phyloP scores from a whole-genome alignment of 1,284 basidiomycete genomes.

The Ganoderma multipileum region DNA sequence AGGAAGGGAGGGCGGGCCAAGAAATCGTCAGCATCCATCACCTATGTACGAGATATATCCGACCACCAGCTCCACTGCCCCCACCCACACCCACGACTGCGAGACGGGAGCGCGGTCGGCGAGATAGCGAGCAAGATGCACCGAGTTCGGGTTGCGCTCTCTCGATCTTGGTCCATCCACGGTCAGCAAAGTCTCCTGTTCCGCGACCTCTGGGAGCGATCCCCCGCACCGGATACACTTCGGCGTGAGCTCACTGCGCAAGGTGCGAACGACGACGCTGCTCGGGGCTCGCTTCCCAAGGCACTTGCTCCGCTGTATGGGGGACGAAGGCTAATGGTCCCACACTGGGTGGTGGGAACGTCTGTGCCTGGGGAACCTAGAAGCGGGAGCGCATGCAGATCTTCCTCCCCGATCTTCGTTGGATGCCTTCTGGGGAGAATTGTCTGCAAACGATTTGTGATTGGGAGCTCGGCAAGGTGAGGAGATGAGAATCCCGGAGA shows the following conservation, averaged over 20 bases:
- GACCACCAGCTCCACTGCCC: background rate
- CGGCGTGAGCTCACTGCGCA: slow-evolving; percentile 4
- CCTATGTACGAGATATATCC: slow-evolving; percentile 1
- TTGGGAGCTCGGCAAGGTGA: background rate
- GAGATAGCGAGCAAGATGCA: background rate
- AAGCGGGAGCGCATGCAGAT: background rate
- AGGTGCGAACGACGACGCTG: background rate
- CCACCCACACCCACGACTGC: slow-evolving; percentile 6
- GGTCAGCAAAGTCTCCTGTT: slow-evolving; percentile 9
- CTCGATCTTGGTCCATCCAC: background rate
- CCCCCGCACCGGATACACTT: background rate
- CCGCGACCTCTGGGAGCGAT: background rate
- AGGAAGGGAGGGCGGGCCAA: background rate
- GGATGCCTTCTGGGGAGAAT: background rate
- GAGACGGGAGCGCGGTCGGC: background rate
- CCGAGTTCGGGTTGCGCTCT: background rate
- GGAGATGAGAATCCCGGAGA: slow-evolving; percentile 1
- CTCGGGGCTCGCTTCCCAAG: slow-evolving; percentile 6
- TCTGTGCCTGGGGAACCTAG: slow-evolving; percentile 6
- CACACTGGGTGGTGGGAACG: slow-evolving; percentile 2
- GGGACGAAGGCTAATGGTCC: background rate
- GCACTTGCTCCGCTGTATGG: slow-evolving; percentile 8
- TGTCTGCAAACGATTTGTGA: background rate
- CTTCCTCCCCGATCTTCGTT: background rate
- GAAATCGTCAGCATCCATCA: background rate